A percentile compares a stretch with the other conserved stretches of the same genome.
These are phyloP conservation scores for Leccinum boreale DNA, from an alignment of 768 basidiomycete species.

Conservation along the genomic window DNA sequence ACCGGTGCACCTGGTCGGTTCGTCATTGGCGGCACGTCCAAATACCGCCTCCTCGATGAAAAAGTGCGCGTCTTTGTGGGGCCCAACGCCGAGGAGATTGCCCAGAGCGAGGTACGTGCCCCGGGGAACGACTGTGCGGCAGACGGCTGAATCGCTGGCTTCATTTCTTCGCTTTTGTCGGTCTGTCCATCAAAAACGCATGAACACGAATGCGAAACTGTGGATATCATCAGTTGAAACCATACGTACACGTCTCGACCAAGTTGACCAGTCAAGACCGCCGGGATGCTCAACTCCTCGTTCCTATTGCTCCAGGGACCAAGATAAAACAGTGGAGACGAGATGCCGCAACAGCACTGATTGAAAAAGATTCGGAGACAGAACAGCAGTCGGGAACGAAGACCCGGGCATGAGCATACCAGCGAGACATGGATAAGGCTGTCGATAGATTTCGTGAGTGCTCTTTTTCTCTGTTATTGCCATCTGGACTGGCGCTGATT, in stretches of 20 bases:
- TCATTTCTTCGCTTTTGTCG: neutral
- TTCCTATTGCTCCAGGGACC: slow-evolving; percentile 23
- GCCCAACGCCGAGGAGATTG: slow-evolving; percentile 65
- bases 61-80: slow-evolving; percentile 83
- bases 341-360: slow-evolving; percentile 8
- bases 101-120: slow-evolving; percentile 50
- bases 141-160: neutral
- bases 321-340: slow-evolving; percentile 27
- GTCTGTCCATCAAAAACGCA: neutral
- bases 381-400: neutral
- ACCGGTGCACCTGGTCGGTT: slow-evolving; percentile 89
- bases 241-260: slow-evolving; percentile 27
- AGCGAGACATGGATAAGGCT: neutral
- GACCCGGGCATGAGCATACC: neutral
- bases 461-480: neutral
- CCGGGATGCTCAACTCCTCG: slow-evolving; percentile 25
- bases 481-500: neutral
- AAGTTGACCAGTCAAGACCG: slow-evolving; percentile 22
- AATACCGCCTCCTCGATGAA: slow-evolving; percentile 79
- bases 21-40: slow-evolving; percentile 70
- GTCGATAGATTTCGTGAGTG: neutral
- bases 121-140: neutral
- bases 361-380: neutral
- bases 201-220: neutral
- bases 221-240: slow-evolving; percentile 18